Base-by-base conservation (phyloP, 345 rosid species). In the Ailanthus altissimus region DNA sequence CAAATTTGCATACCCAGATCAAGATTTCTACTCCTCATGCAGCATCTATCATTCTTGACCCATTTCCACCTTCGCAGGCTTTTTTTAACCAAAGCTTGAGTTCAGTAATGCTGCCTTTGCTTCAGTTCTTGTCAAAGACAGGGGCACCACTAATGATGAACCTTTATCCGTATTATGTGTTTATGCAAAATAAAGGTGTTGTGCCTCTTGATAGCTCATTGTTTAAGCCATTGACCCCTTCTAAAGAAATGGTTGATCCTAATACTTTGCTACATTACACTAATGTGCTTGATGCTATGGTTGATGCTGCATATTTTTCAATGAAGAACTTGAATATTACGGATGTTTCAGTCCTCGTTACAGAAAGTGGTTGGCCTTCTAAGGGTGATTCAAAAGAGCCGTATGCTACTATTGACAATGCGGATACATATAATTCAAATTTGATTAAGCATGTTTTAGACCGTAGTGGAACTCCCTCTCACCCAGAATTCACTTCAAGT, bases 241-340 rank as follows among this genome's bases (percentile, higher is more conserved):
- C 92, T 32, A 93, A 93, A 62, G 98, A 96, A 70, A 94, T 96
- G 99, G 98, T 96, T 72, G 99, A 96, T 77, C 97, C 98, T 0
- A 96, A 96, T 66, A 94, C 99, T 77, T 78, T 94, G 89, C 78
- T 96, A 77, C 99, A 92, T 79, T 96, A 96, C 85, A 94, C 97
- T 4, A 96, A 92, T 64, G 97, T 96, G 28, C 88, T 96, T 25
- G 99, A 96, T 74, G 99, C 98, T 10, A 90, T 92, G 99, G 86
- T 96, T 10, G 99, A 96, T 79, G 92, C 99, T 57, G 92, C 97
- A 0, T 94, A 91, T 78, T 90, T 90, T 46, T 92, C 99, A 0
- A 92, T 96, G 98, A 96, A 90, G 85, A 92, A 92, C 77, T 79
- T 96, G 67, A 96, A 96, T 75, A 77, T 97, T 38, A 85, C 97